Conservation (phyloP, 1,139 yeast species). For the Kluyveromyces sp. region DNA sequence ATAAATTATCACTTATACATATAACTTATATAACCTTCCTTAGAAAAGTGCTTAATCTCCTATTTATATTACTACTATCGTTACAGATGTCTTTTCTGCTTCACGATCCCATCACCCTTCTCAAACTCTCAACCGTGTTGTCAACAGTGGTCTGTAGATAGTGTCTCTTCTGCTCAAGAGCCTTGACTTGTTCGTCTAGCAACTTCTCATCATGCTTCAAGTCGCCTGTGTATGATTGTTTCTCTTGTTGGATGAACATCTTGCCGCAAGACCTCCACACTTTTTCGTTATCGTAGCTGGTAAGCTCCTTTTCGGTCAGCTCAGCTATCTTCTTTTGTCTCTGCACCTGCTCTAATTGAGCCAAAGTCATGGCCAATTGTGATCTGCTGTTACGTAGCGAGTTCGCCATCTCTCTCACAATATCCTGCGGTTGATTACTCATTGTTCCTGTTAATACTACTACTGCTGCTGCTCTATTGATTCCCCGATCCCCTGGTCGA, state of each 20-base stretch:
- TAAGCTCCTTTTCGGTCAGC: constrained; percentile 49
- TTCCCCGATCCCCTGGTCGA: too few relatives aligned
- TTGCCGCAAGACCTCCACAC: constrained; percentile 89
- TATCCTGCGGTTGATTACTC: constrained; percentile 2
- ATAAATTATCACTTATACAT: background rate
- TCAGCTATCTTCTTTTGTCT: constrained; percentile 53
- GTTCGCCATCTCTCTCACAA: constrained; percentile 50
- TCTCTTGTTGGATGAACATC: constrained; percentile 44
- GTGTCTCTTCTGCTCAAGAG: constrained; percentile 57
- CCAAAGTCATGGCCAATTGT: constrained; percentile 55
- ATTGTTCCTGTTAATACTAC: background rate
- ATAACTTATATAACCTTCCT: background rate
- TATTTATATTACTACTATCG: background rate
- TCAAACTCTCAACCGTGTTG: constrained; percentile 60
- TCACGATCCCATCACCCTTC: constrained; percentile 26
- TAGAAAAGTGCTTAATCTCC: background rate
- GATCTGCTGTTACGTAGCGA: constrained; percentile 50
- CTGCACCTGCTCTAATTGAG: constrained; percentile 49
- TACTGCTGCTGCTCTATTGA: too few relatives aligned
- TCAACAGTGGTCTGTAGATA: constrained; percentile 74
- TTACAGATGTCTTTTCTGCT: background rate
- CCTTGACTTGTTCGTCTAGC: constrained; percentile 51
- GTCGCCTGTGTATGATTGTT: constrained; percentile 42
- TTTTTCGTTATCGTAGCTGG: constrained; percentile 34
- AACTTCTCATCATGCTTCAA: constrained; percentile 46